phyloP scores from a whole-genome alignment of 2,329 filamentous ascomycete species.

The Lachnellula cervina region DNA sequence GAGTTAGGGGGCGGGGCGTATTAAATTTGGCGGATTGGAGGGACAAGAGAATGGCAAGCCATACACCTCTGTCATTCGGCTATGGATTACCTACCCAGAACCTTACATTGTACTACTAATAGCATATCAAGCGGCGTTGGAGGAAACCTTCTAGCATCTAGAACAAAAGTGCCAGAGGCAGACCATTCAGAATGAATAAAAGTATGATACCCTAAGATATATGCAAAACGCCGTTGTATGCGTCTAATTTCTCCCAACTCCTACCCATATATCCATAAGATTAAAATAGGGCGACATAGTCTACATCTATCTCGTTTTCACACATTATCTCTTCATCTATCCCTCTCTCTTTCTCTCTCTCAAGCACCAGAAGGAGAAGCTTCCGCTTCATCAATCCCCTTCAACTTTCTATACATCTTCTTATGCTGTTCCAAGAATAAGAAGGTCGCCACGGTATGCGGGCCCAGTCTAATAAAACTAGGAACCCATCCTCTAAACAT shows the following conservation, averaged over 20 bases:
- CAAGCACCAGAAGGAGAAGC: slow-evolving; percentile 9
- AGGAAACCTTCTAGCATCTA: slow-evolving; percentile 4
- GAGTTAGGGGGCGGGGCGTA: slow-evolving; percentile 11
- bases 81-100: background rate
- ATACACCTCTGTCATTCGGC: background rate
- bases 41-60: background rate
- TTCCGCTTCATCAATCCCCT: slow-evolving; percentile 25
- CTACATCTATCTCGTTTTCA: background rate
- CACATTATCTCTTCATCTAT: background rate
- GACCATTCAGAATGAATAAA: slow-evolving; percentile 15
- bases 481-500: slow-evolving; percentile 90
- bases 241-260: slow-evolving; percentile 18
- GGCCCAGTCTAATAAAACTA: slow-evolving; percentile 61
- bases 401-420: slow-evolving; percentile 62
- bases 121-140: slow-evolving; percentile 20
- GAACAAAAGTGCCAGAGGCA: slow-evolving; percentile 5
- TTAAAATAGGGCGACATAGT: background rate
- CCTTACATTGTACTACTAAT: slow-evolving; percentile 14
- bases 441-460: slow-evolving; percentile 84
- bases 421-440: slow-evolving; percentile 84
- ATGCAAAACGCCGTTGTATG: slow-evolving; percentile 18
- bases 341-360: background rate
- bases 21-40: background rate
- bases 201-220: slow-evolving; percentile 22
- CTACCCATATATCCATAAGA: slow-evolving; percentile 5